A percentile compares a stretch with the other conserved stretches of the same genome.
These are phyloP conservation scores for Globisporangium paddicum DNA, from an alignment of 352 stramenopile genomes.

Conservation along the genomic window DNA sequence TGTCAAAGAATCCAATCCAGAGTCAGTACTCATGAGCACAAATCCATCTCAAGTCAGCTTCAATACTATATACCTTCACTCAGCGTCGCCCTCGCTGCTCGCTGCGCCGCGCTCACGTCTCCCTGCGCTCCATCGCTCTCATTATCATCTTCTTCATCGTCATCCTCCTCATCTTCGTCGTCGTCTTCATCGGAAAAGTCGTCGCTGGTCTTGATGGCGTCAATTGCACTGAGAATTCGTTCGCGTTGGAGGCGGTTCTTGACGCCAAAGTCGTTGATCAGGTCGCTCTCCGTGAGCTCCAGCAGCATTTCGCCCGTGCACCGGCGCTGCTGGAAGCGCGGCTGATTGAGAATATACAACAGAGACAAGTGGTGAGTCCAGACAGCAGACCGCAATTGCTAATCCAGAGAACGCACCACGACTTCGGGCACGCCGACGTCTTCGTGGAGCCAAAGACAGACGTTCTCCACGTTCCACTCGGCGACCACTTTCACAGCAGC, in stretches of 20 bases:
- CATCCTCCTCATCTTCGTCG: conserved; percentile 37
- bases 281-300: conserved; percentile 62
- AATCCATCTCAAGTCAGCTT: background rate
- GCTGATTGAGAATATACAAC: conserved; percentile 22
- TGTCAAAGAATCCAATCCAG: background rate
- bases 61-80: conserved; percentile 16
- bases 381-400: no score
- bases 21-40: background rate
- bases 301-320: conserved; percentile 71
- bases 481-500: conserved; percentile 38
- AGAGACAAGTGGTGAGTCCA: no score
- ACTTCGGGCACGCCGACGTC: conserved; percentile 67
- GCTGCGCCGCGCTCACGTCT: background rate
- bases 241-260: conserved; percentile 61
- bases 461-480: conserved; percentile 80
- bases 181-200: conserved; percentile 62
- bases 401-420: conserved; percentile 31
- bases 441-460: conserved; percentile 76
- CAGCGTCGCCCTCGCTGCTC: conserved; percentile 11
- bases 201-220: conserved; percentile 71
- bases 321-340: conserved; percentile 57
- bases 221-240: conserved; percentile 68
- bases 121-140: conserved; percentile 12
- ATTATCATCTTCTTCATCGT: conserved; percentile 31
- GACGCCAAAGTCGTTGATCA: conserved; percentile 76